Percentiles rank a stretch among this genome's conserved stretches.
phyloP scores from a whole-genome alignment of 2,329 filamentous ascomycete species.

The Fusarium globosum region DNA sequence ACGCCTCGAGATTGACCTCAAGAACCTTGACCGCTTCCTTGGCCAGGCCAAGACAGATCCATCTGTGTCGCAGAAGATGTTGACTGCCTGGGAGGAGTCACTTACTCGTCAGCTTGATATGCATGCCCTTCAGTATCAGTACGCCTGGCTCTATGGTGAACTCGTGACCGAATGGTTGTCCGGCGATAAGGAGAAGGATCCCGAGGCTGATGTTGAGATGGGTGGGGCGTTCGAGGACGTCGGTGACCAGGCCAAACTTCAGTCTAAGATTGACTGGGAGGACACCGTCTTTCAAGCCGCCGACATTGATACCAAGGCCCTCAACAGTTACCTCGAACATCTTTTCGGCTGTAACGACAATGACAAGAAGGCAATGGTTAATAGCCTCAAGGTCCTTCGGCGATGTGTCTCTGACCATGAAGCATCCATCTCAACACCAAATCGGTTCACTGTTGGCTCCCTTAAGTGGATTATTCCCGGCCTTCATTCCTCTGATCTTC shows the following conservation, averaged over 20 bases:
- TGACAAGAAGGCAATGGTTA: constrained; percentile 38
- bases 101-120: constrained; percentile 54
- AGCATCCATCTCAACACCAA: constrained; percentile 40
- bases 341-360: constrained; percentile 53
- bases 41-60: constrained; percentile 55
- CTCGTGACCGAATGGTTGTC: constrained; percentile 62
- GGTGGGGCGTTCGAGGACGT: constrained; percentile 55
- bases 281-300: constrained; percentile 55
- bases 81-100: constrained; percentile 50
- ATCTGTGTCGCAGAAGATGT: constrained; percentile 51
- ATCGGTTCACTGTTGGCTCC: constrained; percentile 50
- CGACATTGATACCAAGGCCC: constrained; percentile 51
- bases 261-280: constrained; percentile 56
- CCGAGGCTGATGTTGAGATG: constrained; percentile 42
- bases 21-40: constrained; percentile 55
- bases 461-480: constrained; percentile 56
- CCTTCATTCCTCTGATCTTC: constrained; percentile 56
- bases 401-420: constrained; percentile 48
- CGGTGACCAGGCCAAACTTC: constrained; percentile 54
- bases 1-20: constrained; percentile 48
- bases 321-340: constrained; percentile 53
- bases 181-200: constrained; percentile 35
- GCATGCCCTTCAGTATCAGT: constrained; percentile 57
- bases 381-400: constrained; percentile 45
- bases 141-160: constrained; percentile 58